A percentile compares a stretch with the other conserved stretches of the same genome.
Evolutionary conservation across 306 rosid genomes (phyloP).

Genomic region (Cotoneaster glaucophyllus): DNA sequence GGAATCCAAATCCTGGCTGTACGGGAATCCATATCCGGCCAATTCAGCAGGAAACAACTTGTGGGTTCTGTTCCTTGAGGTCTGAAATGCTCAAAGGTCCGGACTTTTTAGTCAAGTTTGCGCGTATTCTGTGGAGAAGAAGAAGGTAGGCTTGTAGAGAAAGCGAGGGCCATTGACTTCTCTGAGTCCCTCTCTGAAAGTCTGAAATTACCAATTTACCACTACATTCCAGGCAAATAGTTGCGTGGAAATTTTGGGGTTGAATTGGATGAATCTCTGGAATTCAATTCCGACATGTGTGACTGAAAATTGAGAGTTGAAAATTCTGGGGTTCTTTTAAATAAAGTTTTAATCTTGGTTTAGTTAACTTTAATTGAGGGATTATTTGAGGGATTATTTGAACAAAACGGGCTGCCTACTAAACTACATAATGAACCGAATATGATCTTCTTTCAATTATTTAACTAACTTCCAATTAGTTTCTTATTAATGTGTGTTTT

Average conservation of each 20-base stretch:
- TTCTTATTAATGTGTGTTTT: background rate
- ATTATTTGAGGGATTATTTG: constrained; percentile 9
- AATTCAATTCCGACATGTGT: background rate
- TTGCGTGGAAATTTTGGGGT: background rate
- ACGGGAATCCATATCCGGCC: background rate
- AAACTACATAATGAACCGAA: background rate
- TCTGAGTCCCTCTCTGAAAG: background rate
- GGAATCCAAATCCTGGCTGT: constrained; percentile 1
- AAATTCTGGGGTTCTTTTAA: background rate
- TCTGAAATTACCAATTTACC: background rate
- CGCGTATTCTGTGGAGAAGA: background rate
- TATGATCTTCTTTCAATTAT: background rate
- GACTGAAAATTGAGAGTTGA: background rate
- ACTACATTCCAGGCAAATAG: background rate
- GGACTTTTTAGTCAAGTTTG: background rate
- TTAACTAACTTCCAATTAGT: background rate
- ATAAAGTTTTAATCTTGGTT: background rate
- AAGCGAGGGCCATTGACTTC: constrained; percentile 23
- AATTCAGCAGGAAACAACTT: background rate
- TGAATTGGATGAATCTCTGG: background rate
- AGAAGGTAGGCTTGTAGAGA: background rate
- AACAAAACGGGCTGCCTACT: background rate
- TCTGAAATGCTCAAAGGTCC: background rate
- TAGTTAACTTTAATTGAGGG: background rate
- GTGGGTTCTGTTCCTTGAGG: background rate